Percentiles rank a stretch among this genome's conserved stretches.
phyloP scores from a whole-genome alignment of 768 basidiomycete genomes.

The Antrodiella citrinella region DNA sequence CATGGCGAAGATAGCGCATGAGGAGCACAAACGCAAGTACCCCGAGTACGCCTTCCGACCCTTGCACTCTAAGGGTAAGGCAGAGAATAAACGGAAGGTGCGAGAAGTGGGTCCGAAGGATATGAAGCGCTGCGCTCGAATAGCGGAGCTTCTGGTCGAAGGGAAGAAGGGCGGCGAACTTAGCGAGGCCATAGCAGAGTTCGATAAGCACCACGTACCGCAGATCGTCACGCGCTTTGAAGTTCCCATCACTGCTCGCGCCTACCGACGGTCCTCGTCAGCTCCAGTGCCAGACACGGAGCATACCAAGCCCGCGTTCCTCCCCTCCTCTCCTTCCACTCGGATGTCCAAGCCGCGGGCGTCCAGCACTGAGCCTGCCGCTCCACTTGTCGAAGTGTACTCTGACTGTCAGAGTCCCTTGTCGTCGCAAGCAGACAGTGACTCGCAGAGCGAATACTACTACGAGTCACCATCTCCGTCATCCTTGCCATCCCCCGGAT shows the following conservation, averaged over 20 bases:
- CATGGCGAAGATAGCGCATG: conserved; percentile 65
- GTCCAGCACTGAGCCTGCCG: conserved; percentile 19
- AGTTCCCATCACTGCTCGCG: conserved; percentile 61
- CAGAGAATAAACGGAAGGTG: conserved; percentile 39
- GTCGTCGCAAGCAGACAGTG: conserved; percentile 11
- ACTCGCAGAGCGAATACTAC: conserved; percentile 13
- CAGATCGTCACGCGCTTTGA: conserved; percentile 68
- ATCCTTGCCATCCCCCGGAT: conserved; percentile 10
- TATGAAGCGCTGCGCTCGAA: conserved; percentile 54
- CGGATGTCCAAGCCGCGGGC: conserved; percentile 15
- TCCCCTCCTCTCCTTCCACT: neutral
- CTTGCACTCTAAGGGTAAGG: conserved; percentile 38
- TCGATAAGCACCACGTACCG: conserved; percentile 42
- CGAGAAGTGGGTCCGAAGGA: conserved; percentile 60
- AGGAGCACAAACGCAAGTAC: conserved; percentile 68
- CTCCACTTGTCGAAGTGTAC: conserved; percentile 2
- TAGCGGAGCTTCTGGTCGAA: conserved; percentile 48
- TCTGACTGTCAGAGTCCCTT: neutral
- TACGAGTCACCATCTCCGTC: conserved; percentile 19
- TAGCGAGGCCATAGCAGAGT: conserved; percentile 26
- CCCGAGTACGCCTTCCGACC: conserved; percentile 73
- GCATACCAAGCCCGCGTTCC: conserved; percentile 15
- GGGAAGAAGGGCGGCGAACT: conserved; percentile 32
- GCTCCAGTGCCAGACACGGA: conserved; percentile 22
- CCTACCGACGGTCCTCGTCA: conserved; percentile 63